Evolutionary conservation across 2,329 filamentous ascomycete species (phyloP).

Genomic region (Whalleya microplaca): DNA sequence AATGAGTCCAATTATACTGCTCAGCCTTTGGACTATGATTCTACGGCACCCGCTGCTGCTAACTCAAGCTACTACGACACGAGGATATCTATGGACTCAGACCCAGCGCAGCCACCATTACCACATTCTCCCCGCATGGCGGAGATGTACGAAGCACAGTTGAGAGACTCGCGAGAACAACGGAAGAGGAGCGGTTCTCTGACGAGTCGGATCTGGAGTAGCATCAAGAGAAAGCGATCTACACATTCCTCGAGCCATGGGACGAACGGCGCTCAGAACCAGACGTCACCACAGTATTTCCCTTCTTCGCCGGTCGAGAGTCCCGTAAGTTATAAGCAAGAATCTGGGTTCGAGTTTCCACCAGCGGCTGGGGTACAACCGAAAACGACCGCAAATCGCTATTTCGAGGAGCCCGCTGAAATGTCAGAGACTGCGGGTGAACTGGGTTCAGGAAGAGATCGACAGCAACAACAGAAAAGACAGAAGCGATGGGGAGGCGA

Average conservation of each 20-base stretch:
- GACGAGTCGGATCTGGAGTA: constrained; percentile 32
- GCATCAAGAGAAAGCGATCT: constrained; percentile 36
- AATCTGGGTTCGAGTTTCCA: constrained; percentile 19
- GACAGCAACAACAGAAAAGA: constrained; percentile 23
- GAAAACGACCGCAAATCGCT: constrained; percentile 11
- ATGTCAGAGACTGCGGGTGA: constrained; percentile 21
- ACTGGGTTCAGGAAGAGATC: constrained; percentile 17
- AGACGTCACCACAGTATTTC: constrained; percentile 27
- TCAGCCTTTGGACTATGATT: constrained; percentile 24
- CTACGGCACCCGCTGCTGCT: constrained; percentile 32
- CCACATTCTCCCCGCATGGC: constrained; percentile 36
- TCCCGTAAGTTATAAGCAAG: constrained; percentile 26
- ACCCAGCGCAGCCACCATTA: constrained; percentile 29
- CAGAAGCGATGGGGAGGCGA: constrained; percentile 23
- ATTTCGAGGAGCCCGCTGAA: constrained; percentile 35
- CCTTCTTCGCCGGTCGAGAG: constrained; percentile 24
- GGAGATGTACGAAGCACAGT: constrained; percentile 38
- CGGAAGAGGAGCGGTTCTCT: constrained; percentile 35
- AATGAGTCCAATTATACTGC: constrained; percentile 17
- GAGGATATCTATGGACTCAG: constrained; percentile 39
- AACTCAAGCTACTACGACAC: constrained; percentile 40
- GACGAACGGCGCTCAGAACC: constrained; percentile 21
- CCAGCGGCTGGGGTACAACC: constrained; percentile 15
- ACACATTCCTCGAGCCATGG: constrained; percentile 33
- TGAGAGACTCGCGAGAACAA: constrained; percentile 34